Percentiles rank a stretch among this genome's conserved stretches.
Evolutionary conservation across 129 eudicot genomes (phyloP).

Genomic region (Chrysanthemum seticuspe): DNA sequence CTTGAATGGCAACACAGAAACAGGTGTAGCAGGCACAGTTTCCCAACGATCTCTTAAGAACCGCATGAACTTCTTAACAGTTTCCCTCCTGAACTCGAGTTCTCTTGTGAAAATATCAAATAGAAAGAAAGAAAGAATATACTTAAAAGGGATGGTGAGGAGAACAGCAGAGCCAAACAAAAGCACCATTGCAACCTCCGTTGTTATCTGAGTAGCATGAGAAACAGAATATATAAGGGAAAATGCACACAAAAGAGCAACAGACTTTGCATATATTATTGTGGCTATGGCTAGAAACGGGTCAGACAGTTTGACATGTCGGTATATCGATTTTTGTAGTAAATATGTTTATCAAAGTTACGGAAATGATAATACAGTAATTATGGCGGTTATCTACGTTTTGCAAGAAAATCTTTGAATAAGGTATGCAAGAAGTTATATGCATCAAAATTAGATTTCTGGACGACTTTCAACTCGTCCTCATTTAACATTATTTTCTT

Average conservation of each 20-base stretch:
- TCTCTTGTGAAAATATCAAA: conserved; percentile 79
- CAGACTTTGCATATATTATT: too few species aligned
- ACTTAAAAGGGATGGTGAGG: conserved; percentile 66
- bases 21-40: conserved; percentile 80
- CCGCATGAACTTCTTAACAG: conserved; percentile 48
- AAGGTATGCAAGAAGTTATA: too few species aligned
- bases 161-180: conserved; percentile 51
- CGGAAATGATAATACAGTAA: too few species aligned
- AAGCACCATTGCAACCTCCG: conserved; percentile 70
- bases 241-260: not conserved
- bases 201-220: conserved; percentile 48
- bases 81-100: conserved; percentile 58
- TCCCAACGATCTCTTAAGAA: conserved; percentile 81
- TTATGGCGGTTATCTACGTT: too few species aligned
- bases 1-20: conserved; percentile 63
- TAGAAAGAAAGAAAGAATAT: conserved; percentile 45
- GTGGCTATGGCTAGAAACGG: too few species aligned
- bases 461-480: too few species aligned
- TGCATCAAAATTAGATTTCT: too few species aligned
- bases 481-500: too few species aligned
- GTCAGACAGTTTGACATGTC: too few species aligned
- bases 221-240: not conserved
- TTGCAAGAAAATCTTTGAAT: too few species aligned
- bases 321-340: too few species aligned
- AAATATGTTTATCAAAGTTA: too few species aligned